phyloP scores from a whole-genome alignment of 2,329 filamentous ascomycete genomes.

The Fusarium piperis region DNA sequence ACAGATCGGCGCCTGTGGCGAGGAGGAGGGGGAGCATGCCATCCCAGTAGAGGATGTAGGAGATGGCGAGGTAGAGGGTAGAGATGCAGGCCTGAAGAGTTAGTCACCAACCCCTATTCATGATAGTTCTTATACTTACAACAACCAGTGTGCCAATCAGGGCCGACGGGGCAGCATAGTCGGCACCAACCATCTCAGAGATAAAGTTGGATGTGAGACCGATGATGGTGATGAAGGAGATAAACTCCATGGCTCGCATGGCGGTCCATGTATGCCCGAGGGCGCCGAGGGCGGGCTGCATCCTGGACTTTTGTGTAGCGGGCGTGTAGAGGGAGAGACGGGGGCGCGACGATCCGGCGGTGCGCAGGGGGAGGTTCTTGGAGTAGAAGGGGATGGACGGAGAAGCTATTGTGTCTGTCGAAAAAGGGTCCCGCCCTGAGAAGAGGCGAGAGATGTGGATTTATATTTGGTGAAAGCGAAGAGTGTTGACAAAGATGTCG shows the following conservation, averaged over 20 bases:
- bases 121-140: conserved; percentile 64
- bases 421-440: conserved; percentile 31
- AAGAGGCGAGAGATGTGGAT: conserved; percentile 25
- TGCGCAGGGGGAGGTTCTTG: conserved; percentile 54
- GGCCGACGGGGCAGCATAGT: conserved; percentile 74
- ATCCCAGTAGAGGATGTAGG: conserved; percentile 84
- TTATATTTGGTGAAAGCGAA: background rate
- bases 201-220: conserved; percentile 87
- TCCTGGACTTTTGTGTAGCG: conserved; percentile 44
- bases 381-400: conserved; percentile 53
- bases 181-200: conserved; percentile 73
- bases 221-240: conserved; percentile 79
- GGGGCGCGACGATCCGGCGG: conserved; percentile 51
- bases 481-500: conserved; percentile 11
- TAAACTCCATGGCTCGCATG: conserved; percentile 74
- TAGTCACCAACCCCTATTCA: background rate
- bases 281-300: conserved; percentile 70
- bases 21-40: conserved; percentile 79
- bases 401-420: conserved; percentile 46
- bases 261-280: conserved; percentile 82
- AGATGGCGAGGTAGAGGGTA: conserved; percentile 80
- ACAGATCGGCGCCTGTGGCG: conserved; percentile 70
- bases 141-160: conserved; percentile 82
- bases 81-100: conserved; percentile 76
- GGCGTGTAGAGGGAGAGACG: conserved; percentile 55